Base-by-base conservation (phyloP, 805 yeast species). In the Saturnispora zaruensis region DNA sequence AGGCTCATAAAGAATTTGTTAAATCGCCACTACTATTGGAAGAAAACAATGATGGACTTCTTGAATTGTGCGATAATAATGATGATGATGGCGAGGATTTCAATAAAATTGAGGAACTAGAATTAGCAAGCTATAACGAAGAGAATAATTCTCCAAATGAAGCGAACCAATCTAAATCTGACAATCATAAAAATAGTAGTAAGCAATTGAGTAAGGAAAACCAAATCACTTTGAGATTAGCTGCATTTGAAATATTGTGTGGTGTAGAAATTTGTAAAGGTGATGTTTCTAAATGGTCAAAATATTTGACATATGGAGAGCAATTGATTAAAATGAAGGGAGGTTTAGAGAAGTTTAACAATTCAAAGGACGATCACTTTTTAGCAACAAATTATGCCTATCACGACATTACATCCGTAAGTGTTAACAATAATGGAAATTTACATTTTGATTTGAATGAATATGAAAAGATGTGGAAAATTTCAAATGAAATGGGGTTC, bases 201-300 rank as follows among this genome's bases (percentile, higher is more conserved):
- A 52, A 51, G 16, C 37, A 45, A 46, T 51, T 64, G 46, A 67
- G 57, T 33, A 40, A 47, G 20, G 63, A 72, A 25, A 66, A 70
- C 47, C 46, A 65, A 8, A 62, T 70, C 14, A 61, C 75, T 33
- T 58, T 67, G 54, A 74, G 82, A 52, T 61, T 86, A 42, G 90
- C 95, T 1, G 77, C 82, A 16, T 69, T 83, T 48, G 65, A 86
- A 53, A 77, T 87, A 46, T 69, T 86, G 46, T 77, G 85, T 55
- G 87, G 84, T n/a, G 90, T 87, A 0, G 89, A 85, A 59, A 84
- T 87, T 48, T 86, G 91, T 65, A 76, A 80, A 55, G 95, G 95
- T 6, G 95, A 87, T 62, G 87, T 84, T 33, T 73, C 73, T 34
- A 78, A 81, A 59, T 87, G 95, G 95, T 76, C 83, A 2, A 71